Evolutionary conservation across 2,329 filamentous ascomycete species (phyloP), one percentile per base, ranked within the genome.

Genomic region (Penicillium sp.): DNA sequence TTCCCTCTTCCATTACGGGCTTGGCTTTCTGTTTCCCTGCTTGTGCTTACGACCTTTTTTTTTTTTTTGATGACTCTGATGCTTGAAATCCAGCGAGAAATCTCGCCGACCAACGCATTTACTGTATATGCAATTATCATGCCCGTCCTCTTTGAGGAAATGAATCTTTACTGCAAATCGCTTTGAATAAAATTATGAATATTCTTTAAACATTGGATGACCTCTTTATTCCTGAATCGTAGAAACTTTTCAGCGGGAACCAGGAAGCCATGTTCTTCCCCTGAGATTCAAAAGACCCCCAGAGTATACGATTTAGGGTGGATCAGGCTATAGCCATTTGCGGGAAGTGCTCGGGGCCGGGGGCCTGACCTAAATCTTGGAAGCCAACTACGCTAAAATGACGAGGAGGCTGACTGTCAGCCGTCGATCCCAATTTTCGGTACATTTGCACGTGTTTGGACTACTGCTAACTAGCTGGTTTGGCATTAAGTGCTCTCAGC

Each of bases 1-100:
- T 16, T 44, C n/a, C n/a, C n/a, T n/a, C n/a, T 13, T 53, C 35
- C 25, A 13, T 51, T 36, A 43, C 46, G 48, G 45, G 40, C 25
- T 39, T 47, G 22, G 40, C 18, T 44, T 35, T 45, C 48, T 46
- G n/a, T 14, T 39, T 24, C 46, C 39, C 38, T 36, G 40, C 18
- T 25, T 36, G n/a, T 28, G 25, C 33, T n/a, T 46, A 10, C 25
- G 27, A 27, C 25, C 8, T 25, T 27, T 24, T 5, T 6, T 9
- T 11, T n/a, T n/a, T 20, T 20, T 25, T 16, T 41, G 39, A 41
- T 8, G 39, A 41, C 22, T 40, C 33, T 41, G n/a, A 41, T 41
- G 39, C 39, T 27, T 41, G 20, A 13, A 25, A 18, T 9, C 20
- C 22, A 16, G 22, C 39, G 39, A 13, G 39, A 41, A 7, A 3